Evolutionary conservation across 208 protist species (phyloP).

Genomic region (Lotmaria passim): DNA sequence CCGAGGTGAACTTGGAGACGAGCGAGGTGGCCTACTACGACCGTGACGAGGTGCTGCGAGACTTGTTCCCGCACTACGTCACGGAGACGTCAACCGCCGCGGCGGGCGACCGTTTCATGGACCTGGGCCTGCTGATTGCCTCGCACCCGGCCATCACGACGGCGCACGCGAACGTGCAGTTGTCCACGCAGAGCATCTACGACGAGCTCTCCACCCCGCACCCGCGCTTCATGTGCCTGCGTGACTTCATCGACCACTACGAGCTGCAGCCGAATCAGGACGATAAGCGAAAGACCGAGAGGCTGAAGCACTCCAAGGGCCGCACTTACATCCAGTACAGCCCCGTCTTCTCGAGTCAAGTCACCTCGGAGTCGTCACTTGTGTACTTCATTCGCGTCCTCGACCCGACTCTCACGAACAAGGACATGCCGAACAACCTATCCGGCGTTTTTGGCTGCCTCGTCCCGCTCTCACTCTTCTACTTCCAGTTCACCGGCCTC

Average conservation of each 20-base stretch:
- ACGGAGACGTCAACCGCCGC: conserved; percentile 45
- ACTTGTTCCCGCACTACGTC: conserved; percentile 73
- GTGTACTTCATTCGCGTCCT: conserved; percentile 82
- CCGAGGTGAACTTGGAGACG: conserved; percentile 71
- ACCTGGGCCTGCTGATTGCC: conserved; percentile 78
- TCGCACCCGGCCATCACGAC: conserved; percentile 74
- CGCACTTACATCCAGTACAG: conserved; percentile 83
- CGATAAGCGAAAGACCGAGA: conserved; percentile 34
- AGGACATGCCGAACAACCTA: conserved; percentile 72
- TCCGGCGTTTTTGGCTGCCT: conserved; percentile 78
- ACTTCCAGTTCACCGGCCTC: conserved; percentile 81
- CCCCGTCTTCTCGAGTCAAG: conserved; percentile 68
- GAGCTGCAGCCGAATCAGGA: conserved; percentile 34
- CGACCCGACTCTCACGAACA: conserved; percentile 56
- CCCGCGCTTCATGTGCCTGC: conserved; percentile 55
- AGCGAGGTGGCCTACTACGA: conserved; percentile 66
- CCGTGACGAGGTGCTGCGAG: conserved; percentile 66
- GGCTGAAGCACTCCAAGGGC: conserved; percentile 81
- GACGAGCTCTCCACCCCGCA: conserved; percentile 59
- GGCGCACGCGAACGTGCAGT: conserved; percentile 54
- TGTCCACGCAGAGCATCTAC: conserved; percentile 62
- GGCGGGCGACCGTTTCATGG: conserved; percentile 79
- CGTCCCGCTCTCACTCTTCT: conserved; percentile 81
- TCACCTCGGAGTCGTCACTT: conserved; percentile 49
- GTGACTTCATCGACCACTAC: conserved; percentile 65